Percentiles rank a stretch among this genome's conserved stretches.
Conservation (phyloP, 305 asterid genomes). For the Ajuga reptans region DNA sequence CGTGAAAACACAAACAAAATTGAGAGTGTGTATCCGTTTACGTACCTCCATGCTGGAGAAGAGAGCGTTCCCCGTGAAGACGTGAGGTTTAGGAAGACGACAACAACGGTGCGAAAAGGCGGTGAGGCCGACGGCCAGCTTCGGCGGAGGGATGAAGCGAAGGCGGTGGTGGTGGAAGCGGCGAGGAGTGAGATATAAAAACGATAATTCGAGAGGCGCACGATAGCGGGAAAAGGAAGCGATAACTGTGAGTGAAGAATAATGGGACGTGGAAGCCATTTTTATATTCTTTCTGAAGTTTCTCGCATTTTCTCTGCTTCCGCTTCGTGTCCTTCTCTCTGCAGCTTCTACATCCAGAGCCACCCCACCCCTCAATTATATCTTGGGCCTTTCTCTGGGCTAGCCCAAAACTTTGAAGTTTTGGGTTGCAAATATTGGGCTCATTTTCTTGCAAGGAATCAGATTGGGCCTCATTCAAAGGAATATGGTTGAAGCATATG, state of each 20-base stretch:
- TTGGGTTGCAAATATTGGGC: no score
- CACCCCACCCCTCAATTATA: neutral
- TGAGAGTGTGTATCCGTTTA: neutral
- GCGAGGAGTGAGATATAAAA: slow-evolving; percentile 21
- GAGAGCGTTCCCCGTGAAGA: slow-evolving; percentile 52
- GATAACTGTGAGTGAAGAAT: slow-evolving; percentile 28
- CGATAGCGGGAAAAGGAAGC: slow-evolving; percentile 46
- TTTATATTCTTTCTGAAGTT: slow-evolving; percentile 5
- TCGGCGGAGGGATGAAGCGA: slow-evolving; percentile 22
- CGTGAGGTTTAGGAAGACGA: slow-evolving; percentile 23
- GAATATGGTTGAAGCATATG: no score
- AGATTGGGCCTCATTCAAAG: no score
- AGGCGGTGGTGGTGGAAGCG: slow-evolving; percentile 24
- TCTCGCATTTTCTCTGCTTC: slow-evolving; percentile 27
- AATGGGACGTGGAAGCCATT: slow-evolving; percentile 28
- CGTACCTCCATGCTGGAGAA: slow-evolving; percentile 77
- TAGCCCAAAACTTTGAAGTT: neutral
- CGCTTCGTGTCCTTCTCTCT: slow-evolving; percentile 20
- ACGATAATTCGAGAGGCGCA: slow-evolving; percentile 31
- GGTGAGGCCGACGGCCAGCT: slow-evolving; percentile 18
- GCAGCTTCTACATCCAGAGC: neutral
- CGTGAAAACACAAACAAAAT: neutral
- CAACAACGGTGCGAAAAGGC: slow-evolving; percentile 29
- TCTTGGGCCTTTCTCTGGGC: neutral
- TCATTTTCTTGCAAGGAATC: no score